Conservation (phyloP, 1,139 yeast genomes). For the Yamadazyma conglobata region DNA sequence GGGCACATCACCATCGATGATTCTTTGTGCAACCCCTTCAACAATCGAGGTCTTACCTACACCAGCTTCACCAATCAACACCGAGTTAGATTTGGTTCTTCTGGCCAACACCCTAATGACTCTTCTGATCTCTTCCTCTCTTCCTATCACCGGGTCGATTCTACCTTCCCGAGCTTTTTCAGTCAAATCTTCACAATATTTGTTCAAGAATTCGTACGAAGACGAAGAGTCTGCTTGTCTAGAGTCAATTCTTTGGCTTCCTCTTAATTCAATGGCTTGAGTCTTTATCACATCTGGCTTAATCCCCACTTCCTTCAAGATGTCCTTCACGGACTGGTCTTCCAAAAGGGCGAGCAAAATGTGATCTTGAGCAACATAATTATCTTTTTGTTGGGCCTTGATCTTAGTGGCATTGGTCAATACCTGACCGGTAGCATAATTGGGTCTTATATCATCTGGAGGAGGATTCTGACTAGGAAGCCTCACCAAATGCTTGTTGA, state of each 20-base stretch:
- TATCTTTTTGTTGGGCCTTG: constrained; percentile 84
- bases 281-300: constrained; percentile 70
- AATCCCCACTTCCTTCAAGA: constrained; percentile 73
- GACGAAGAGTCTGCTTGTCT: constrained; percentile 90
- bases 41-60: constrained; percentile 98
- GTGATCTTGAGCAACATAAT: constrained; percentile 93
- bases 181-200: constrained; percentile 91
- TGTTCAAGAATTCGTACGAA: constrained; percentile 75
- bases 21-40: constrained; percentile 98
- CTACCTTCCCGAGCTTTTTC: constrained; percentile 91
- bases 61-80: constrained; percentile 98
- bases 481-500: constrained; percentile 77
- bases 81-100: constrained; percentile 94
- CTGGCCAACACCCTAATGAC: constrained; percentile 92
- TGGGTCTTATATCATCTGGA: constrained; percentile 68
- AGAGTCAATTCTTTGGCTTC: constrained; percentile 88
- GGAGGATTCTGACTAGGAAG: constrained; percentile 88
- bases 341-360: constrained; percentile 79
- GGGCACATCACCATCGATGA: constrained; percentile 94
- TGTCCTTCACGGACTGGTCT: constrained; percentile 63
- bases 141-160: constrained; percentile 96
- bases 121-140: constrained; percentile 96
- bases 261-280: constrained; percentile 83
- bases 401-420: constrained; percentile 68
- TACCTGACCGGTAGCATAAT: constrained; percentile 68